Percentiles rank a stretch among this genome's conserved stretches.
phyloP scores from a whole-genome alignment of 768 basidiomycete species.

The Neoboletus brunneissimus region DNA sequence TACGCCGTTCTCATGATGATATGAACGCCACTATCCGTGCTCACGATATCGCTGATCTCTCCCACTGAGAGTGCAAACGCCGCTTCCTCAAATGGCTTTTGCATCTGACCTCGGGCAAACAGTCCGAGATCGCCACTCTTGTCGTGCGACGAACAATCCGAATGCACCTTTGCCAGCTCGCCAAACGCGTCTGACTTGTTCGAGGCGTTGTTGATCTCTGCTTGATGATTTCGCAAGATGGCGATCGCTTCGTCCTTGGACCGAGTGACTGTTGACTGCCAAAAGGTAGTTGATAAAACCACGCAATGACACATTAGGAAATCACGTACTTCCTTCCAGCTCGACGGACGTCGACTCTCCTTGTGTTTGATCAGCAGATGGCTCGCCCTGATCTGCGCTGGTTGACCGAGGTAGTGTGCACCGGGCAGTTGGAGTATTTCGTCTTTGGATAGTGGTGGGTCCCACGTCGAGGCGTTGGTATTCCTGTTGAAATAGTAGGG shows the following conservation, averaged over 20 bases:
- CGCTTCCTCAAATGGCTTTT: slow-evolving; percentile 94
- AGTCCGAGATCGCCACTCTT: slow-evolving; percentile 84
- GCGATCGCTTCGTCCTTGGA: slow-evolving; percentile 85
- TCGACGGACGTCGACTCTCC: slow-evolving; percentile 72
- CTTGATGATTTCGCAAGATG: slow-evolving; percentile 66
- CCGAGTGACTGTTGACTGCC: slow-evolving; percentile 66
- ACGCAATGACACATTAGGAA: not conserved
- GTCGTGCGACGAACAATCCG: slow-evolving; percentile 86
- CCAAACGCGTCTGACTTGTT: slow-evolving; percentile 60
- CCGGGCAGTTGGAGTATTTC: slow-evolving; percentile 66
- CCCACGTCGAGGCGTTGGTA: slow-evolving; percentile 78
- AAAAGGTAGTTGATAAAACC: not conserved
- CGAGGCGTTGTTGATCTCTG: slow-evolving; percentile 49
- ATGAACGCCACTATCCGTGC: slow-evolving; percentile 94
- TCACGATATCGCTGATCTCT: slow-evolving; percentile 77
- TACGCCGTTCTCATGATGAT: slow-evolving; percentile 83
- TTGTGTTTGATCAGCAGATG: slow-evolving; percentile 93
- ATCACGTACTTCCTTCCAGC: slow-evolving; percentile 75
- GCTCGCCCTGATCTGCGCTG: slow-evolving; percentile 81
- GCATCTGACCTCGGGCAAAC: slow-evolving; percentile 90
- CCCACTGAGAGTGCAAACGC: slow-evolving; percentile 69
- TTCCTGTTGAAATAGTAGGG: slow-evolving; percentile 87
- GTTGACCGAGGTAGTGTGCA: slow-evolving; percentile 47
- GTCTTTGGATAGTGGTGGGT: slow-evolving; percentile 60
- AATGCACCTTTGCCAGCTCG: slow-evolving; percentile 69